These are phyloP conservation scores for Starmerella kuoi DNA, from an alignment of 805 yeast genomes.

Conservation along the genomic window DNA sequence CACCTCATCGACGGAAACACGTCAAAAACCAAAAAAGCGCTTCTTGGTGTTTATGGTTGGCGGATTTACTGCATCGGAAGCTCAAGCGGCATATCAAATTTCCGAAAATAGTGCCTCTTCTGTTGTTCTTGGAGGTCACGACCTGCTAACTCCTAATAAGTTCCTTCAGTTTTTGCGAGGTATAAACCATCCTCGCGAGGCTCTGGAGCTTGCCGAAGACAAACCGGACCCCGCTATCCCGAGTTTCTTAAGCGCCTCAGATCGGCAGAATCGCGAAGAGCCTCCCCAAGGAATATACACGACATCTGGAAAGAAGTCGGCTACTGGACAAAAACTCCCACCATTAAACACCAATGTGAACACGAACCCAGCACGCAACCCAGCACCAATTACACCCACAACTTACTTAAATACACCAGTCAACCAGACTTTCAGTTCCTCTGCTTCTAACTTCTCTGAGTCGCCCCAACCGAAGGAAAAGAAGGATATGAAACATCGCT, in stretches of 20 bases:
- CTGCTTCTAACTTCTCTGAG: background rate
- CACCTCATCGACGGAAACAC: background rate
- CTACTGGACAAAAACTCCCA: background rate
- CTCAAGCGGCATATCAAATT: constrained; percentile 61
- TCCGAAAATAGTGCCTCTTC: constrained; percentile 47
- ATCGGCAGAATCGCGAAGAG: constrained; percentile 9
- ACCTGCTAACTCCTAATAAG: constrained; percentile 38
- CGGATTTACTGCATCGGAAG: constrained; percentile 75
- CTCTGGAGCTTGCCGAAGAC: constrained; percentile 27
- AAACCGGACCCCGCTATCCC: constrained; percentile 26
- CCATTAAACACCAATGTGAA: background rate
- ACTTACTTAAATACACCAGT: background rate
- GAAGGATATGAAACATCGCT: constrained; percentile 14
- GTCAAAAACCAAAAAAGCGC: constrained; percentile 20
- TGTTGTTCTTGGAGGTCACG: constrained; percentile 70
- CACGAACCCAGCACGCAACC: background rate
- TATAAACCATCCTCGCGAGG: constrained; percentile 24
- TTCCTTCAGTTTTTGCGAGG: constrained; percentile 27
- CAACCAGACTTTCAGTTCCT: constrained; percentile 3
- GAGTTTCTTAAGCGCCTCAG: constrained; percentile 18
- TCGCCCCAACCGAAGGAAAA: constrained; percentile 8
- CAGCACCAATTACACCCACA: background rate
- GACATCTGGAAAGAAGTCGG: background rate
- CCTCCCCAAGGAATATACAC: too few species aligned
- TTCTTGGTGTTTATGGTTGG: constrained; percentile 77